These are phyloP conservation scores for Ophiocordyceps sinensis DNA, from an alignment of 2,329 filamentous ascomycete species.

Conservation along the genomic window DNA sequence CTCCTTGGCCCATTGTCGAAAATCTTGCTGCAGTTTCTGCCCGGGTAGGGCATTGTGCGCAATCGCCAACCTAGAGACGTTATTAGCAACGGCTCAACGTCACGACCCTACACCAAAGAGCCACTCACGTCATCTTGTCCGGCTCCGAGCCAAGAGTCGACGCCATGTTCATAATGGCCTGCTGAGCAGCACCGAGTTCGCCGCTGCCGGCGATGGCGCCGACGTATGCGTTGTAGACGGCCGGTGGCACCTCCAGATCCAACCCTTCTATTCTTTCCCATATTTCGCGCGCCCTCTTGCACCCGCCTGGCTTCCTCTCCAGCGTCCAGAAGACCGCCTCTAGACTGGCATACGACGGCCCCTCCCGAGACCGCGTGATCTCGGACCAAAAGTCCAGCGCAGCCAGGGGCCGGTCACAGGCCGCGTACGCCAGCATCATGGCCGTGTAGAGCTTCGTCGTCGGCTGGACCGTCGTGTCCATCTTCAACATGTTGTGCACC, in stretches of 20 bases:
- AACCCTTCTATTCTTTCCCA: conserved; percentile 59
- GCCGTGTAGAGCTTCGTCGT: conserved; percentile 68
- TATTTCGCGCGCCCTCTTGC: conserved; percentile 47
- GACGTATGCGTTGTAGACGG: conserved; percentile 64
- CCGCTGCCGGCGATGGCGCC: conserved; percentile 63
- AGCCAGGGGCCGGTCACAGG: conserved; percentile 48
- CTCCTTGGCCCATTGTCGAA: conserved; percentile 60
- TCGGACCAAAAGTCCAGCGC: conserved; percentile 73
- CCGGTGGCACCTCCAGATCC: conserved; percentile 62
- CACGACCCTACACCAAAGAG: not conserved
- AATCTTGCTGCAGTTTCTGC: conserved; percentile 48
- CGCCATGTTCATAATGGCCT: conserved; percentile 52
- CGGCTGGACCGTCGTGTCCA: conserved; percentile 68
- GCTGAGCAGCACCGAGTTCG: conserved; percentile 51
- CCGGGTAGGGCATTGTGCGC: conserved; percentile 62
- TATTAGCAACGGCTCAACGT: not conserved
- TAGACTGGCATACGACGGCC: conserved; percentile 69
- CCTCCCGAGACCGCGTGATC: conserved; percentile 71
- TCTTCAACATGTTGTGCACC: conserved; percentile 87
- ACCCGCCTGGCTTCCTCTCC: conserved; percentile 44
- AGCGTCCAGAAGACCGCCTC: conserved; percentile 70
- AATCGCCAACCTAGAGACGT: conserved; percentile 47
- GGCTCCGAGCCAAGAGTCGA: conserved; percentile 50
- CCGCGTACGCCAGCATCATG: conserved; percentile 73
- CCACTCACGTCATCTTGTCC: conserved; percentile 56